Conservation (phyloP, 805 yeast species). For the Barnettozyma salicaria region DNA sequence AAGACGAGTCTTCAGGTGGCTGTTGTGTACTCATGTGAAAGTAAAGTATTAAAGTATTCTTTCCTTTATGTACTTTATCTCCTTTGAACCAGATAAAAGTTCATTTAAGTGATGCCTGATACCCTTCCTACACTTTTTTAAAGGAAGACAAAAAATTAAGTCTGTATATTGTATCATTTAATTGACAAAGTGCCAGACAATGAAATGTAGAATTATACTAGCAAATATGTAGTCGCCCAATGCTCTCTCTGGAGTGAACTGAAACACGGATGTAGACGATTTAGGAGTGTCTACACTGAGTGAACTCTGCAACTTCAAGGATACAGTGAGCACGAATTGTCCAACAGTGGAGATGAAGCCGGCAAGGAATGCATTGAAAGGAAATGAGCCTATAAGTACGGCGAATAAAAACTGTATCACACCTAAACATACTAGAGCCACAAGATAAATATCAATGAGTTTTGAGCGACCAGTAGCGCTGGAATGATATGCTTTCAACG, state of each 20-base stretch:
- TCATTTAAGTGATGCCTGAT: too few species aligned
- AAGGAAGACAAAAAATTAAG: too few species aligned
- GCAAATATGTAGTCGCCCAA: slow-evolving; percentile 87
- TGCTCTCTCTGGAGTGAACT: slow-evolving; percentile 53
- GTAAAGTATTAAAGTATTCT: too few species aligned
- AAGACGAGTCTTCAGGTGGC: slow-evolving; percentile 27
- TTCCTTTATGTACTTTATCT: slow-evolving; percentile 1
- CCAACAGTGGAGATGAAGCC: slow-evolving; percentile 92
- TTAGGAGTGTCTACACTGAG: slow-evolving; percentile 23
- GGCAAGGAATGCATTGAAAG: slow-evolving; percentile 93
- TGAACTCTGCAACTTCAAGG: slow-evolving; percentile 68
- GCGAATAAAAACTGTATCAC: slow-evolving; percentile 74
- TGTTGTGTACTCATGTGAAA: slow-evolving; percentile 27
- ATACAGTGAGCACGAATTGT: slow-evolving; percentile 84
- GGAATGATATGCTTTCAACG: slow-evolving; percentile 29
- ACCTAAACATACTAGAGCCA: slow-evolving; percentile 69
- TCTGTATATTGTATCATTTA: slow-evolving; percentile 31
- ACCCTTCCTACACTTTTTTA: too few species aligned
- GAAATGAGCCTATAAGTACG: slow-evolving; percentile 77
- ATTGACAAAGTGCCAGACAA: slow-evolving; percentile 86
- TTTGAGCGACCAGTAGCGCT: slow-evolving; percentile 40
- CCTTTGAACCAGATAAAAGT: background rate
- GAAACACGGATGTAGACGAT: slow-evolving; percentile 29
- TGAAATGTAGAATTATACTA: slow-evolving; percentile 81
- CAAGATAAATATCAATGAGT: slow-evolving; percentile 73